Conservation (phyloP, 176 grass and related monocot genomes). For the Dendrocalamus sinicus region DNA sequence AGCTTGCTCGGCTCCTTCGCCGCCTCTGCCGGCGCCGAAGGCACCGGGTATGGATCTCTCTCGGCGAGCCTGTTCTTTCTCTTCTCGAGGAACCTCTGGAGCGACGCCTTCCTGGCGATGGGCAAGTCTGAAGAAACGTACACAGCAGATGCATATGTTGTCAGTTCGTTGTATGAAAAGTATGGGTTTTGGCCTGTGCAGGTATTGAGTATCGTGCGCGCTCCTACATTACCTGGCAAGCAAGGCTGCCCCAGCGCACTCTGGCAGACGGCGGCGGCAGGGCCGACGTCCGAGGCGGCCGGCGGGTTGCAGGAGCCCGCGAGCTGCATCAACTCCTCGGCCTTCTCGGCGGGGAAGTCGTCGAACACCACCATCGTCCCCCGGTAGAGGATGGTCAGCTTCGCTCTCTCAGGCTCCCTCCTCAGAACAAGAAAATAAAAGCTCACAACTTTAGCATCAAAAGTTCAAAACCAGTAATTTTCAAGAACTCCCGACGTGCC, state of each 20-base stretch:
- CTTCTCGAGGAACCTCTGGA: constrained; percentile 85
- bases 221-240: constrained; percentile 35
- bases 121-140: constrained; percentile 67
- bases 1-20: constrained; percentile 11
- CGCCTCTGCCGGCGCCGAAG: not conserved
- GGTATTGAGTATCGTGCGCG: not conserved
- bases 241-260: constrained; percentile 24
- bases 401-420: constrained; percentile 48
- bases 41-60: constrained; percentile 39
- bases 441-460: not conserved
- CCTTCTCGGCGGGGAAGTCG: constrained; percentile 76
- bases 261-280: not conserved
- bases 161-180: constrained; percentile 7
- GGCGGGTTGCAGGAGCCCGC: constrained; percentile 45
- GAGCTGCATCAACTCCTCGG: constrained; percentile 62
- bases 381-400: constrained; percentile 84
- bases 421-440: not conserved
- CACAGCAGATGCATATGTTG: not conserved
- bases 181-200: not conserved
- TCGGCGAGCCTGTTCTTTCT: constrained; percentile 63
- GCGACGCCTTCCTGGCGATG: constrained; percentile 86
- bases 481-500: not conserved
- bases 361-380: constrained; percentile 76
- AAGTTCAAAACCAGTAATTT: not conserved
- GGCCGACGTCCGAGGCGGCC: not conserved